Evolutionary conservation across 441 rosid genomes (phyloP).

Genomic region (Pelargonium exstipulatum): DNA sequence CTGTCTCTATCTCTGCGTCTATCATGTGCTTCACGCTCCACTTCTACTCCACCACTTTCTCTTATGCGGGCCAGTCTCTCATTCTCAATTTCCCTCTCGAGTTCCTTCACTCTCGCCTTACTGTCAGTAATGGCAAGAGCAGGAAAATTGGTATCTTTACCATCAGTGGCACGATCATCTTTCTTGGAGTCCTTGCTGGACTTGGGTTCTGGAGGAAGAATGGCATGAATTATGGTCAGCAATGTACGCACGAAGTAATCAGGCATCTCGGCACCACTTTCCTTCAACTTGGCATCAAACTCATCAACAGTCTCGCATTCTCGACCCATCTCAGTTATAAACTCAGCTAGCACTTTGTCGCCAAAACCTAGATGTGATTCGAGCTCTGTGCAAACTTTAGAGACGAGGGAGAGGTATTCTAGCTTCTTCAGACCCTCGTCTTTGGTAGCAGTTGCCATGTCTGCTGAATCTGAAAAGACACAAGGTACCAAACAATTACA

Average conservation of each 20-base stretch:
- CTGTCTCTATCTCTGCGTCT: conserved; percentile 29
- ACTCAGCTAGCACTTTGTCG: conserved; percentile 65
- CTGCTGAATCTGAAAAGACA: neutral
- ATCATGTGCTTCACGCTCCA: conserved; percentile 10
- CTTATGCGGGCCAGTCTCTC: conserved; percentile 16
- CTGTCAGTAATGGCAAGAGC: conserved; percentile 61
- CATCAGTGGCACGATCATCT: conserved; percentile 20
- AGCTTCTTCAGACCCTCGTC: conserved; percentile 45
- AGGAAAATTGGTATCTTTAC: conserved; percentile 36
- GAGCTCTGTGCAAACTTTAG: conserved; percentile 71
- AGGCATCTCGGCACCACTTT: conserved; percentile 61
- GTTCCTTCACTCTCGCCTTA: conserved; percentile 61
- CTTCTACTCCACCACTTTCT: conserved; percentile 22
- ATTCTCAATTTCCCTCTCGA: conserved; percentile 51
- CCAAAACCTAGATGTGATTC: conserved; percentile 65
- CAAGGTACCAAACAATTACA: neutral
- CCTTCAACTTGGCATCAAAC: conserved; percentile 53
- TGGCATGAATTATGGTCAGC: conserved; percentile 56
- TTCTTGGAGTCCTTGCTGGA: conserved; percentile 25
- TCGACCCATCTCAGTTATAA: conserved; percentile 58
- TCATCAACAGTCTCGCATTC: conserved; percentile 46
- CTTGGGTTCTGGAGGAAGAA: conserved; percentile 46
- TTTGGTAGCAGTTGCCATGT: conserved; percentile 16
- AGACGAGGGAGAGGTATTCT: conserved; percentile 68
- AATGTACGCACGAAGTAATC: conserved; percentile 67